Percentiles rank a stretch among this genome's conserved stretches.
phyloP scores from a whole-genome alignment of 2,329 filamentous ascomycete species.

The Stagonosporopsis chrysanthemi region DNA sequence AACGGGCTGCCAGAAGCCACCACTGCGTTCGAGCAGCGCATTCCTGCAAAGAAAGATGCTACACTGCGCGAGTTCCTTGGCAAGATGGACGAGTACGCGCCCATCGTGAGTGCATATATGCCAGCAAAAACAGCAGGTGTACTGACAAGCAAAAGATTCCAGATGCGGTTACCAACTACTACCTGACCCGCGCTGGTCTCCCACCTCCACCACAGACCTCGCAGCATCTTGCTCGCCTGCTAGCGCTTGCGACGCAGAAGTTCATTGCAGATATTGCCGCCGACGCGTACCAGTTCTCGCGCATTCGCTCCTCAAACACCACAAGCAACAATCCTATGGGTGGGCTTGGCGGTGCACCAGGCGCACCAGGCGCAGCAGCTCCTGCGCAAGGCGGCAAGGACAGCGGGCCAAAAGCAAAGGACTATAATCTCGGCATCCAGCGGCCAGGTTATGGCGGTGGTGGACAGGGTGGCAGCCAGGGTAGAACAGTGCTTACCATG shows the following conservation, averaged over 20 bases:
- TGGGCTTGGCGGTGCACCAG: conserved; percentile 71
- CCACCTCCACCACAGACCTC: conserved; percentile 92
- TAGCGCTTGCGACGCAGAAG: conserved; percentile 97
- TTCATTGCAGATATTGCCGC: conserved; percentile 98
- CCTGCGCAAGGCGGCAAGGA: conserved; percentile 60
- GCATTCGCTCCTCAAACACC: conserved; percentile 91
- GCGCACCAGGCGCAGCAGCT: conserved; percentile 67
- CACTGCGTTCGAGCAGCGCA: conserved; percentile 64
- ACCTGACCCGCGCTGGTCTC: conserved; percentile 93
- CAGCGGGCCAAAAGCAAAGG: conserved; percentile 53
- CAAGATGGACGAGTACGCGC: conserved; percentile 98
- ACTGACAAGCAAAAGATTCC: conserved; percentile 75
- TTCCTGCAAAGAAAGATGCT: conserved; percentile 86
- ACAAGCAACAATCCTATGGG: conserved; percentile 92
- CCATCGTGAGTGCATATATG: conserved; percentile 72
- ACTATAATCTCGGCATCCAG: conserved; percentile 57
- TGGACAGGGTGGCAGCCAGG: conserved; percentile 86
- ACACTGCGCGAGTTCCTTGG: conserved; percentile 89
- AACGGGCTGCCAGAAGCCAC: conserved; percentile 55
- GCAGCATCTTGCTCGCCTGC: conserved; percentile 85
- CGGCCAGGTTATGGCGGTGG: conserved; percentile 73
- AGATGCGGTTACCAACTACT: conserved; percentile 97
- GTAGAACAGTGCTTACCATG: conserved; percentile 95
- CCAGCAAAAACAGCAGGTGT: not conserved
- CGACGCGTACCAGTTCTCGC: conserved; percentile 96